These are phyloP conservation scores for Monosporascus sp. DNA, from an alignment of 2,329 filamentous ascomycete genomes.

Conservation along the genomic window DNA sequence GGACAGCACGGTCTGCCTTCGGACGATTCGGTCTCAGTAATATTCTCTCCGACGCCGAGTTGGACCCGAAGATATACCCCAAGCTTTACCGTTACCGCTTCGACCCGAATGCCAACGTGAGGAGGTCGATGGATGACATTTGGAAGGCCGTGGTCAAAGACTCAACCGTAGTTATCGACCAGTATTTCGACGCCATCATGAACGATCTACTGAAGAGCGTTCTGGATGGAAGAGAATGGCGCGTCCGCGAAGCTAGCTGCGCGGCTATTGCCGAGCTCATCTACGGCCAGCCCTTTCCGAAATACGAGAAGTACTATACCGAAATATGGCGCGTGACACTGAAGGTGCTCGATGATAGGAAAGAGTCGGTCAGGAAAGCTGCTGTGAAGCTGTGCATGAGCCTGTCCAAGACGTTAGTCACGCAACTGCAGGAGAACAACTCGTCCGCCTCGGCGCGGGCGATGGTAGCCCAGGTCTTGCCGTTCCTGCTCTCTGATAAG, in stretches of 20 bases:
- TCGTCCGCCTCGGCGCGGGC: constrained; percentile 63
- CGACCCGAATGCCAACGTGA: constrained; percentile 89
- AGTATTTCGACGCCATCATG: constrained; percentile 85
- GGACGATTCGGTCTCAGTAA: constrained; percentile 88
- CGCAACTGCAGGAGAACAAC: constrained; percentile 76
- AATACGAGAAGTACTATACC: constrained; percentile 79
- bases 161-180: constrained; percentile 67
- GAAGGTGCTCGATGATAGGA: constrained; percentile 94
- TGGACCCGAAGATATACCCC: constrained; percentile 91
- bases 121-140: constrained; percentile 94
- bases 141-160: constrained; percentile 97
- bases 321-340: constrained; percentile 83
- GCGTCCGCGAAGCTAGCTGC: constrained; percentile 87
- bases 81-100: constrained; percentile 94
- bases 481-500: constrained; percentile 83
- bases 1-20: constrained; percentile 95
- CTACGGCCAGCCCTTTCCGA: constrained; percentile 67
- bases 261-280: constrained; percentile 83
- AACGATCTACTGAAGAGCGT: constrained; percentile 81
- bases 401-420: constrained; percentile 78
- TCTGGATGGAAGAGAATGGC: constrained; percentile 79
- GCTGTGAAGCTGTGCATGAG: constrained; percentile 78
- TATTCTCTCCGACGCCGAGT: constrained; percentile 80
- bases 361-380: constrained; percentile 77
- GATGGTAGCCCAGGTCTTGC: constrained; percentile 82